Evolutionary conservation across 179 eudicot genomes (phyloP).

Genomic region (Pouteria campechiana): DNA sequence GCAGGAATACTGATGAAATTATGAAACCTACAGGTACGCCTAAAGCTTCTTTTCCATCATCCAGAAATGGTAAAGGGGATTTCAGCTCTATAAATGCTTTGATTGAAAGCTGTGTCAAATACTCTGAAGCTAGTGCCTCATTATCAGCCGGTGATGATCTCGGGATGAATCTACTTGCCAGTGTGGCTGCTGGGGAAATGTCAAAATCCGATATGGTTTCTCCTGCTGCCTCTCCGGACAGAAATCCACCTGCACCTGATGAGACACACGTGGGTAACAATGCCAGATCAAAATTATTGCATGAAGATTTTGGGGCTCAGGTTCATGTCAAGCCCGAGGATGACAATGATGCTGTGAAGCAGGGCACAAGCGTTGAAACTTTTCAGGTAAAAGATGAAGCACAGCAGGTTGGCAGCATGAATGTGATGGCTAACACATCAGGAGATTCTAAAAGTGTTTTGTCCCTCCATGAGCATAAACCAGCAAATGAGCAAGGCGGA

Average conservation of each 20-base stretch:
- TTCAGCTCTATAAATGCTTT: constrained; percentile 79
- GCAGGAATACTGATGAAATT: constrained; percentile 16
- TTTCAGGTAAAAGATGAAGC: constrained; percentile 7
- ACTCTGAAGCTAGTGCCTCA: constrained; percentile 41
- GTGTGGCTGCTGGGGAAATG: constrained; percentile 88
- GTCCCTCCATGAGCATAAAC: neutral
- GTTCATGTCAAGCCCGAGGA: constrained; percentile 5
- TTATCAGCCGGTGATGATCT: constrained; percentile 52
- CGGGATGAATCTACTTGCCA: constrained; percentile 95
- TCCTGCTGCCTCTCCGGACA: constrained; percentile 35
- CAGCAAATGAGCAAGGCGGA: neutral
- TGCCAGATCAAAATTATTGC: constrained; percentile 14
- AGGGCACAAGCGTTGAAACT: constrained; percentile 4
- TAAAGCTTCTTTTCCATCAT: constrained; percentile 3
- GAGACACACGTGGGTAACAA: constrained; percentile 20
- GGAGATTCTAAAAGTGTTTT: constrained; percentile 2
- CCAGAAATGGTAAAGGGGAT: constrained; percentile 27
- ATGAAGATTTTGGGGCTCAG: constrained; percentile 9
- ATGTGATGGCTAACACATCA: neutral
- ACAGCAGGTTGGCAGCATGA: constrained; percentile 1
- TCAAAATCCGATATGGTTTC: constrained; percentile 32
- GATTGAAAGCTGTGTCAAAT: constrained; percentile 75
- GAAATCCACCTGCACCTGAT: constrained; percentile 18
- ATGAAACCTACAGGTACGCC: constrained; percentile 16
- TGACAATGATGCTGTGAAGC: constrained; percentile 5